Conservation (phyloP, 2,329 filamentous ascomycete genomes). For the Fusarium domesticum region DNA sequence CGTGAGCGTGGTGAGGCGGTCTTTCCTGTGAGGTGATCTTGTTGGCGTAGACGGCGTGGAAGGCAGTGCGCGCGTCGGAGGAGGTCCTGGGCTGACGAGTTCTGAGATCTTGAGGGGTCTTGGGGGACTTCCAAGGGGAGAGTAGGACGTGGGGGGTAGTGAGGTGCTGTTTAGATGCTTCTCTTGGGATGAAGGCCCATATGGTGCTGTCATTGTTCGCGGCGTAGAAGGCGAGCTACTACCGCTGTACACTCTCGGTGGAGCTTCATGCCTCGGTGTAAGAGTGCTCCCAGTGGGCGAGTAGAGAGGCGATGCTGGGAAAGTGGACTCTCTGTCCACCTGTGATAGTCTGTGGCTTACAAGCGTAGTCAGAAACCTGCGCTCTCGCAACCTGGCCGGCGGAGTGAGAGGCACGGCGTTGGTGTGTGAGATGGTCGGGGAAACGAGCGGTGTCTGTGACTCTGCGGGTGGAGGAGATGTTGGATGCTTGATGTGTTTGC, state of each 20-base stretch:
- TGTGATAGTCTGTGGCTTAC: slow-evolving; percentile 2
- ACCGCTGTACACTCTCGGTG: slow-evolving; percentile 11
- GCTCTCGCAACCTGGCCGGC: slow-evolving; percentile 47
- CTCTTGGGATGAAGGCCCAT: background rate
- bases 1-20: slow-evolving; percentile 11
- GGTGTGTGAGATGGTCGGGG: slow-evolving; percentile 33
- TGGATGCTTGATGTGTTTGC: slow-evolving; percentile 21
- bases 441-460: slow-evolving; percentile 44
- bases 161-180: background rate
- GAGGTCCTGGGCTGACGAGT: slow-evolving; percentile 40
- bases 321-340: slow-evolving; percentile 18
- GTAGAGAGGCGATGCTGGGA: slow-evolving; percentile 40
- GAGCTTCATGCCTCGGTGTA: slow-evolving; percentile 33
- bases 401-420: slow-evolving; percentile 38
- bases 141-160: background rate
- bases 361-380: slow-evolving; percentile 39
- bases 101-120: slow-evolving; percentile 14
- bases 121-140: slow-evolving; percentile 3
- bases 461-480: slow-evolving; percentile 27
- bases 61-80: slow-evolving; percentile 43
- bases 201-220: slow-evolving; percentile 17
- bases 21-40: slow-evolving; percentile 8
- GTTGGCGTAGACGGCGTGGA: slow-evolving; percentile 21
- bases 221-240: slow-evolving; percentile 13
- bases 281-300: slow-evolving; percentile 37